Base-by-base conservation (phyloP, 116 monocot genomes). In the Cymodocea nodosa region DNA sequence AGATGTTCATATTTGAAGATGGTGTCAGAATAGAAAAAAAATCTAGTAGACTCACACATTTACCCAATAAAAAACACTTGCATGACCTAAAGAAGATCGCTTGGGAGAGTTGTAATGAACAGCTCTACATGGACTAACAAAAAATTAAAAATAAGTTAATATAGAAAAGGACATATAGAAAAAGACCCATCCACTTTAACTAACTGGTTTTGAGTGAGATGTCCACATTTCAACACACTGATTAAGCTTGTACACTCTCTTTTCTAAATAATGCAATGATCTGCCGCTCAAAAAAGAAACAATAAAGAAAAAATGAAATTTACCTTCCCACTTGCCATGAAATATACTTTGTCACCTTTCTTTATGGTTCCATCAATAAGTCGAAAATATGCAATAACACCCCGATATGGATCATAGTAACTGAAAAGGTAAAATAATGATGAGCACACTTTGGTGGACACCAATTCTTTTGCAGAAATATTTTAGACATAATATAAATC, bases 281-380 rank as follows among this genome's bases (percentile, higher is more conserved):
- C n/a, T n/a, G n/a, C n/a, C n/a, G n/a, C n/a, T 5, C 23, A 20
- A 23, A 23, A 30, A 25, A 11, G 23, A 60, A n/a, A 35, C 30
- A 62, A 11, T 35, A 62, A 35, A 50, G 14, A 14, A 48, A 23
- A 18, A 50, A 35, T 60, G 16, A n/a, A 65, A 48, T 52, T 66
- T 81, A 94, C 89, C 87, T 90, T 94, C 52, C 75, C 94, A 82
- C 87, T 95, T 64, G 95, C 95, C 90, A 95, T 95, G 76, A 95
- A 95, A 65, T 83, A 85, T 79, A 95, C 79, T 51, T 65, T 80
- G 61, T 95, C 95, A 51, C 87, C 87, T 77, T 87, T 95, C 75
- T 74, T 90, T 71, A 95, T 79, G 40, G 71, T 68, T 56, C 95
- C 95, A 73, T 95, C 95, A 74, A 95, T 56, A 40, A 95, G 76